Base-by-base conservation (phyloP, 2,329 filamentous ascomycete species). In the Plenodomus tracheiphilus region DNA sequence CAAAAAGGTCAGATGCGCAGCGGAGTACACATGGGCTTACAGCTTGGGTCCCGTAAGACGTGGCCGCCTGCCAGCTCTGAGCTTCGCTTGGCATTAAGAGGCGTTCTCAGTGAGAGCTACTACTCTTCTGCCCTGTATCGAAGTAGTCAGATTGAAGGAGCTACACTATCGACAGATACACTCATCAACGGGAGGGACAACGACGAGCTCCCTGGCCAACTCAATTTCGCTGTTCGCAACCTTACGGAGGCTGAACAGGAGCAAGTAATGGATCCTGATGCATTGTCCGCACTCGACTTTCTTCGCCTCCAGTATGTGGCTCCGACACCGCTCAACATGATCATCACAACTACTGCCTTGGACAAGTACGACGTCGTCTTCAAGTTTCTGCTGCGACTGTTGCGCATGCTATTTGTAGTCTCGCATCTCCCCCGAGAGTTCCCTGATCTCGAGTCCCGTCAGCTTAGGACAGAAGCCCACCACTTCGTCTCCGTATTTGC, bases 61-160 rank as follows among this genome's bases (percentile, higher is more conserved):
- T 97, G 94, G 94, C 94, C 94, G 20, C 94, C 94, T 4, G 91
- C 91, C 19, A 95, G 89, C 69, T 97, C 92, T 0, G 94, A 97
- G 69, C 76, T 99, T n/a, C 85, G 91, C 9, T 79, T 97, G 4
- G 90, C 90, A 0, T 78, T 99, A 16, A 95, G 92, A 81, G 91
- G 91, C 0, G 82, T 97, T 1, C 76, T 97, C 6, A 81, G 82
- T 2, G 92, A 97, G 56, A 89, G 85, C 55, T 90, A 91, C 59
- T 72, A 74, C 39, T 71, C 71, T 1, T 73, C 71, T 9, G 52
- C 61, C 2, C 62, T 72, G 0, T 71, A 69, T 39, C 55, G 57
- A 5, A 63, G 64, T 9, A 62, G 56, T 7, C 53, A 53, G 16
- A 36, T 37, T n/a, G 11, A 47, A 4, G 43, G 56, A 2, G 20